phyloP scores from a whole-genome alignment of 2,329 filamentous ascomycete species.

The Cladophialophora carrionii region DNA sequence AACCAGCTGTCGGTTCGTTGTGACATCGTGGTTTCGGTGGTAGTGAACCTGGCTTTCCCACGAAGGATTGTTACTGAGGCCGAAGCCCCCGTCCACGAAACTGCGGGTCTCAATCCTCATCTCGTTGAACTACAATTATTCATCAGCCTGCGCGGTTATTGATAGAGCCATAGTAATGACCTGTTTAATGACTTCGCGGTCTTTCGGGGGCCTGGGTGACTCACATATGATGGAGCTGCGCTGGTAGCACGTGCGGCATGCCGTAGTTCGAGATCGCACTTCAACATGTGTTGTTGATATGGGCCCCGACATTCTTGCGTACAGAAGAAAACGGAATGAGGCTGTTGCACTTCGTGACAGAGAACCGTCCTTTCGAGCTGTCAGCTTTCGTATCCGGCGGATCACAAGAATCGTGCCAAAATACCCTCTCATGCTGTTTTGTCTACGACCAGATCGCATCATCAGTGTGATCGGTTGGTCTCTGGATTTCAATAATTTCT shows the following conservation, averaged over 20 bases:
- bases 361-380: slow-evolving; percentile 22
- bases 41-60: slow-evolving; percentile 34
- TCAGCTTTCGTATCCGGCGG: neutral
- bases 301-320: slow-evolving; percentile 33
- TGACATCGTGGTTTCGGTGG: slow-evolving; percentile 26
- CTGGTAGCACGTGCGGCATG: slow-evolving; percentile 36
- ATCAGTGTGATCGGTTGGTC: slow-evolving; percentile 20
- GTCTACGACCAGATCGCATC: slow-evolving; percentile 19
- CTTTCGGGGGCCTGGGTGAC: neutral
- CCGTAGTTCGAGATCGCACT: slow-evolving; percentile 31
- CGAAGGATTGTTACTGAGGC: slow-evolving; percentile 36
- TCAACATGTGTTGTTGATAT: slow-evolving; percentile 24
- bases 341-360: slow-evolving; percentile 29
- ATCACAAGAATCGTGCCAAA: neutral
- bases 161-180: neutral
- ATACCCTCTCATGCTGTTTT: slow-evolving; percentile 27
- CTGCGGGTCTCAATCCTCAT: slow-evolving; percentile 29
- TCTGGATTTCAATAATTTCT: slow-evolving; percentile 27
- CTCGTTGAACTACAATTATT: slow-evolving; percentile 20
- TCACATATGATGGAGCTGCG: slow-evolving; percentile 34
- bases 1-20: slow-evolving; percentile 24
- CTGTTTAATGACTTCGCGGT: neutral
- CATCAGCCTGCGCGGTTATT: neutral
- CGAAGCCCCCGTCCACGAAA: slow-evolving; percentile 34
- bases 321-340: slow-evolving; percentile 33